A percentile compares a stretch with the other conserved stretches of the same genome.
Evolutionary conservation across 1,284 basidiomycete species (phyloP).

Genomic region (Trichosporon inkin): DNA sequence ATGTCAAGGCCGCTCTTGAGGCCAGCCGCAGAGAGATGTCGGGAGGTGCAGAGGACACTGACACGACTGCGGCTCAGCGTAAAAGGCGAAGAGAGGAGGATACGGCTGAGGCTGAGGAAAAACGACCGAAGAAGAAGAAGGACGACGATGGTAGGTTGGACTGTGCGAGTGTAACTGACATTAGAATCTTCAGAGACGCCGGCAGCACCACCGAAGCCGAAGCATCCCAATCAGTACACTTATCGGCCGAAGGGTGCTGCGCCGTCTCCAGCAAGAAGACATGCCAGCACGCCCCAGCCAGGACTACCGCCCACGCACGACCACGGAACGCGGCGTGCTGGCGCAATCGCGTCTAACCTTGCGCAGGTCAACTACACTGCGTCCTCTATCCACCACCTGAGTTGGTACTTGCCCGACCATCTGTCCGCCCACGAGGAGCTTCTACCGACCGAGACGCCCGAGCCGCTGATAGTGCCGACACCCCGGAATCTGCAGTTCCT

Average conservation of each 20-base stretch:
- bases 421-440: conserved; percentile 80
- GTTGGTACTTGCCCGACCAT: conserved; percentile 92
- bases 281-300: conserved; percentile 26
- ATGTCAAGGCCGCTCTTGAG: conserved; percentile 58
- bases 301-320: conserved; percentile 36
- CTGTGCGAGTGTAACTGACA: conserved; percentile 7
- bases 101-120: conserved; percentile 24
- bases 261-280: conserved; percentile 24
- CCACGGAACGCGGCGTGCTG: conserved; percentile 49
- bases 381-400: conserved; percentile 46
- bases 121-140: conserved; percentile 33
- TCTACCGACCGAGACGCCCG: conserved; percentile 69
- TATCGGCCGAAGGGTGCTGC: conserved; percentile 54
- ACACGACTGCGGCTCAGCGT: conserved; percentile 8
- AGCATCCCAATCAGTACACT: conserved; percentile 60
- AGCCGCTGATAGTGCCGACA: conserved; percentile 66
- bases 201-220: conserved; percentile 34
- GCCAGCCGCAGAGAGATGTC: conserved; percentile 39
- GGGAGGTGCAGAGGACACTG: conserved; percentile 25
- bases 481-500: conserved; percentile 33
- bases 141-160: conserved; percentile 42
- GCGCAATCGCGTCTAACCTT: conserved; percentile 34
- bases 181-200: conserved; percentile 13
- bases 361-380: conserved; percentile 31
- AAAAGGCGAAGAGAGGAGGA: conserved; percentile 26